Evolutionary conservation across 164 flowering plant genomes (phyloP), one percentile per base, ranked within the genome.

Genomic region (Piper betle): DNA sequence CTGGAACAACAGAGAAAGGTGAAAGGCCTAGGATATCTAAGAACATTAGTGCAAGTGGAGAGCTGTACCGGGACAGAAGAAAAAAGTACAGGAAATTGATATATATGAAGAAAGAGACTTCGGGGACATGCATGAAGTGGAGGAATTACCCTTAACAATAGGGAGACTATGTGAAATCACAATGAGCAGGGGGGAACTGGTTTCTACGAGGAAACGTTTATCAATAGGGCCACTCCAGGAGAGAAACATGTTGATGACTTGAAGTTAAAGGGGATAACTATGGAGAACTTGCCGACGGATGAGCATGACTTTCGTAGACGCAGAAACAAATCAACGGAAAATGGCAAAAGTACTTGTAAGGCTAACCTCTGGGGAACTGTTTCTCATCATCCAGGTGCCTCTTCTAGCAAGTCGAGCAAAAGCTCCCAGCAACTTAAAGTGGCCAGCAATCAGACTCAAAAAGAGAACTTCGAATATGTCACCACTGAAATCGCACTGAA

Each of bases 401-500:
- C 63, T 56, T 12, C 46, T n/a, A 67, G 58, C 1, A 69, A 58
- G 69, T 60, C 72, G 19, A 66, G 41, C 11, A 71, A 41, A 63
- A 62, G 60, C 53, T 72, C 75, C 62, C 65, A 43, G 41, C 64
- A 54, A 19, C 56, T 55, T 37, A 75, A 78, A 69, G 63, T 13
- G 39, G 56, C 57, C 58, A 73, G 71, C 42, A 69, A 72, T 55
- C 52, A 54, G 56, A 69, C 61, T 53, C 59, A 60, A 69, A 75
- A 66, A 62, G 68, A 55, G 53, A 65, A 60, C 39, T 1, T 42
- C 60, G 67, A 67, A 25, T 53, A 59, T 50, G 37, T 61, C 46
- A 66, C 55, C 40, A 58, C 75, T 39, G 68, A 64, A 54, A 80
- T 80, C 60, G 82, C 86, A 58, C 75, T 87, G 40, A 89, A 82